phyloP scores from a whole-genome alignment of 768 basidiomycete species.

The Ramaria rubella region DNA sequence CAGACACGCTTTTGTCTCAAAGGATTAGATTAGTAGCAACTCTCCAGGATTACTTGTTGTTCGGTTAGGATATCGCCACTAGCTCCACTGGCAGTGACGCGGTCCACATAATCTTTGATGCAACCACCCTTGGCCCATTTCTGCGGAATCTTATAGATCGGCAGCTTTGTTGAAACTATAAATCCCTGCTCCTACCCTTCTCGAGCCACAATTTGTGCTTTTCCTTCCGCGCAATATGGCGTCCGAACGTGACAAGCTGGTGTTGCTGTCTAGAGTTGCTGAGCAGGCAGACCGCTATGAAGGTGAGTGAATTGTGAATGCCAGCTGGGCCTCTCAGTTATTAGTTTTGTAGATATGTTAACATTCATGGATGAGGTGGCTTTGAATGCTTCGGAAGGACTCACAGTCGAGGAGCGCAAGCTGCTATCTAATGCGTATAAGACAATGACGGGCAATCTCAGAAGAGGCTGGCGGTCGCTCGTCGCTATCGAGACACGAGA shows the following conservation, averaged over 20 bases:
- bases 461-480: conserved; percentile 79
- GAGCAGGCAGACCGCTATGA: conserved; percentile 87
- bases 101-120: too few relatives aligned
- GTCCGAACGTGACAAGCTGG: conserved; percentile 10
- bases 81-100: too few relatives aligned
- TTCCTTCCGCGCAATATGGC: conserved; percentile 18
- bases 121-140: too few relatives aligned
- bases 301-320: conserved; percentile 40
- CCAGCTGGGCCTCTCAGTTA: conserved; percentile 9
- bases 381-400: conserved; percentile 65
- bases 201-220: too few relatives aligned
- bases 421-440: conserved; percentile 87
- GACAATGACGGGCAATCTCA: conserved; percentile 77
- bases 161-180: too few relatives aligned
- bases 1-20: too few relatives aligned
- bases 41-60: too few relatives aligned
- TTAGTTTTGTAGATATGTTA: conserved; percentile 1
- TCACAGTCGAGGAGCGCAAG: conserved; percentile 82
- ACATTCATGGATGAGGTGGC: conserved; percentile 33
- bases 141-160: too few relatives aligned
- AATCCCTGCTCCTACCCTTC: too few relatives aligned
- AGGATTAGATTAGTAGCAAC: too few relatives aligned
- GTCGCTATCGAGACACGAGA: conserved; percentile 56
- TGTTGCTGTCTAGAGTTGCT: conserved; percentile 72
- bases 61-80: too few relatives aligned